Percentiles rank a stretch among this genome's conserved stretches.
phyloP scores from a whole-genome alignment of 345 rosid species.

The Clarkia xantiana region DNA sequence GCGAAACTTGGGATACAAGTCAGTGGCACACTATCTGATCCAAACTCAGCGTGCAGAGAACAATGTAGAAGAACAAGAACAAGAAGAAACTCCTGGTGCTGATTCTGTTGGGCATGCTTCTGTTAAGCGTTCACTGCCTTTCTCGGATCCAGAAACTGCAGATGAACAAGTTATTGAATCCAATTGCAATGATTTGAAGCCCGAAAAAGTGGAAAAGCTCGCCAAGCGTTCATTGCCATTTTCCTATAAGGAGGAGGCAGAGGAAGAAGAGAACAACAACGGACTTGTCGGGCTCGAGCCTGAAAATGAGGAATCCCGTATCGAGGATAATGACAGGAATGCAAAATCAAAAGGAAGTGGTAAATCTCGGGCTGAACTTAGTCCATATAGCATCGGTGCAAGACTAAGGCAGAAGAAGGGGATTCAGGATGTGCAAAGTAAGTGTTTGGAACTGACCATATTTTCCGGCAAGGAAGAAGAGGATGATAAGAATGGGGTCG shows the following conservation, averaged over 20 bases:
- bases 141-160: conserved; percentile 1
- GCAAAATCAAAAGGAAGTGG: conserved; percentile 11
- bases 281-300: no score
- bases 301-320: conserved; percentile 5
- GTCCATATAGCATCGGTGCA: conserved; percentile 28
- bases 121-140: conserved; percentile 9
- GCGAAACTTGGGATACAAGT: conserved; percentile 57
- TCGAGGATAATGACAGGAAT: conserved; percentile 1
- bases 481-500: conserved; percentile 8
- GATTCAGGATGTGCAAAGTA: conserved; percentile 1
- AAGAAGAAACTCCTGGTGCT: conserved; percentile 5
- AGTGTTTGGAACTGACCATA: not conserved
- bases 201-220: not conserved
- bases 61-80: conserved; percentile 11
- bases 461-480: not conserved
- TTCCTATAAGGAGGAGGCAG: no score
- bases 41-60: conserved; percentile 26
- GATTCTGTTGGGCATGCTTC: conserved; percentile 26
- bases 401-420: conserved; percentile 16
- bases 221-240: conserved; percentile 55
- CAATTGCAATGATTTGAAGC: not conserved
- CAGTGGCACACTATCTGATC: conserved; percentile 90
- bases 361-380: conserved; percentile 19
- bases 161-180: not conserved
- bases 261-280: no score